A percentile compares a stretch with the other conserved stretches of the same genome.
Conservation (phyloP, 176 grass and related monocot genomes). For the Aegilops tauschii region DNA sequence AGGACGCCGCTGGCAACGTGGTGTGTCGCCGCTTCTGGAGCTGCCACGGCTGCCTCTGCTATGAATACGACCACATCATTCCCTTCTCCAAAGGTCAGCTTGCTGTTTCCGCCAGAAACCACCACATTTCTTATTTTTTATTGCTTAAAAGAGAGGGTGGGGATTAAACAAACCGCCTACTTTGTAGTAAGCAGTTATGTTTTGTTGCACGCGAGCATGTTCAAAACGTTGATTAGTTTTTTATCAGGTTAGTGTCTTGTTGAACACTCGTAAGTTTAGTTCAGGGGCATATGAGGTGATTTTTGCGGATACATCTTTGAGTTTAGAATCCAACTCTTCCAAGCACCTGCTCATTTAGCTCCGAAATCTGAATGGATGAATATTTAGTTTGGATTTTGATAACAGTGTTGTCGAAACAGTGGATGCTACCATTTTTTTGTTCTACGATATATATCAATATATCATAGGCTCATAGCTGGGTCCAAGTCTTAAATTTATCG, state of each 20-base stretch:
- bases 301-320: not conserved
- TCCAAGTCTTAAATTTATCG: not conserved
- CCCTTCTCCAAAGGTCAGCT: constrained; percentile 77
- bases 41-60: constrained; percentile 90
- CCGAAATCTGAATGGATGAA: not conserved
- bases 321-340: not conserved
- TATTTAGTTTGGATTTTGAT: not conserved
- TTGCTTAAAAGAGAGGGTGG: not conserved
- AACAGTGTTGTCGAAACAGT: not conserved
- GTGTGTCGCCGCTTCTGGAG: constrained; percentile 86
- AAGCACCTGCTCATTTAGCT: not conserved
- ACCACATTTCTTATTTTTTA: not conserved
- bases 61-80: constrained; percentile 91
- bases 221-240: not conserved
- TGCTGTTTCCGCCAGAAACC: not conserved
- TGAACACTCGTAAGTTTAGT: not conserved
- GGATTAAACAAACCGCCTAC: not conserved
- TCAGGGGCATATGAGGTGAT: not conserved
- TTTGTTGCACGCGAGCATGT: not conserved
- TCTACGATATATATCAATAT: not conserved
- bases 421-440: not conserved
- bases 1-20: constrained; percentile 70
- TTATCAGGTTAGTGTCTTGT: not conserved
- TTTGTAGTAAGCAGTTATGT: not conserved
- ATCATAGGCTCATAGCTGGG: not conserved